Evolutionary conservation across 2,329 filamentous ascomycete genomes (phyloP), one percentile per base, ranked within the genome.

Genomic region (Penicillium sp.): DNA sequence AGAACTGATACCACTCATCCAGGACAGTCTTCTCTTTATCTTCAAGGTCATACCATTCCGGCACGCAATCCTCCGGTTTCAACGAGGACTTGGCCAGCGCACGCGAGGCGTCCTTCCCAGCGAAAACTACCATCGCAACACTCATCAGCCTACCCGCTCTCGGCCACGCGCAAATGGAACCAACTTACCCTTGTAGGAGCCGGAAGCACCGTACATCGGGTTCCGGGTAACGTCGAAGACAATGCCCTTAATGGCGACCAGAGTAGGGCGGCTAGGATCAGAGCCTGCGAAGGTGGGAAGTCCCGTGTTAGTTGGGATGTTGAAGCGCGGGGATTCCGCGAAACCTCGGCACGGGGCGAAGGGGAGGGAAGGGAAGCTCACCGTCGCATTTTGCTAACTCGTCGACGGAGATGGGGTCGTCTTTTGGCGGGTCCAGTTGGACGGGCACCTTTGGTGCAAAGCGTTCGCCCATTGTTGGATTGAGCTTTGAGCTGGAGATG

Each of bases 171-270:
- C 23, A 48, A 10, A 1, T 19, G 10, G n/a, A 26, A 37, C 31
- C 43, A 21, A 75, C 82, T 68, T 80, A 97, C 94, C 90, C 66
- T 90, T 84, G 75, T 99, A 99, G 59, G 88, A 86, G 44, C 91
- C 92, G 21, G 87, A 88, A 9, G 89, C 86, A 43, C 87, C 86
- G 72, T 99, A 99, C 14, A 90, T 87, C 61, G 89, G 87, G 75
- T 97, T 99, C 48, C 88, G 90, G 21, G 86, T 91, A 56, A 99
- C 94, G 70, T 99, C 93, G 70, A 97, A 99, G 48, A 99, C 88
- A 57, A 89, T 91, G 65, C 94, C 93, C 88, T 96, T 85, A 68
- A 88, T 87, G 14, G 83, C 83, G 31, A 87, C 82, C 59, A 82
- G 79, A 5, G 80, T 86, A 11, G 84, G 83, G 54, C 79, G 81